phyloP scores from a whole-genome alignment of 371 early-diverging fungal genomes.

The Dichotomocladium elegans region DNA sequence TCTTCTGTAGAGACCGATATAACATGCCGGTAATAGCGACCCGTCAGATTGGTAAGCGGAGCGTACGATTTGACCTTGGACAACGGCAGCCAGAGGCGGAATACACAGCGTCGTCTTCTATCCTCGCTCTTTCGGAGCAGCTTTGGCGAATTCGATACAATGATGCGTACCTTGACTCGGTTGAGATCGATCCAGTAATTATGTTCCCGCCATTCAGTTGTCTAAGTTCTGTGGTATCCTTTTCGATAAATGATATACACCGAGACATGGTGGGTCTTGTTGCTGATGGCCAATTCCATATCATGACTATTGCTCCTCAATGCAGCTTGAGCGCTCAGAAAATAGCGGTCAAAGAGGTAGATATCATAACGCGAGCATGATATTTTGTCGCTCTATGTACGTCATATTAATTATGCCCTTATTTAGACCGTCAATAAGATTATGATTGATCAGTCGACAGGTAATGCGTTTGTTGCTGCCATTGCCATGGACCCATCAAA shows the following conservation, averaged over 20 bases:
- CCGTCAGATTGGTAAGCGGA: not conserved
- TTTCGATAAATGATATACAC: not conserved
- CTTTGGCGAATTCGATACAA: slow-evolving; percentile 21
- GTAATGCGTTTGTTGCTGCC: slow-evolving; percentile 1
- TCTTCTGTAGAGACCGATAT: no score
- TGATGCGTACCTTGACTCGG: not conserved
- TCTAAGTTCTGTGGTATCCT: slow-evolving; percentile 4
- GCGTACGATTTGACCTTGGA: not conserved
- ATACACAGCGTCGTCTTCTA: not conserved
- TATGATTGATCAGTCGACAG: not conserved
- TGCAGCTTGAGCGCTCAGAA: slow-evolving; percentile 8
- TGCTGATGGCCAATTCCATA: slow-evolving; percentile 19
- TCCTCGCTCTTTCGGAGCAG: slow-evolving; percentile 21
- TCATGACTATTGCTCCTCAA: slow-evolving; percentile 5
- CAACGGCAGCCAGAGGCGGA: no score
- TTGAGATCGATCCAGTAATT: slow-evolving; percentile 20
- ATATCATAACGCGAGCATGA: not conserved
- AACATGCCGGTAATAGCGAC: no score
- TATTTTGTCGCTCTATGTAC: not conserved
- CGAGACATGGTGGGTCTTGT: slow-evolving; percentile 12
- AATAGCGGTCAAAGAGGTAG: slow-evolving; percentile 23
- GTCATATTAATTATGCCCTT: no score
- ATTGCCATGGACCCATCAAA: not conserved
- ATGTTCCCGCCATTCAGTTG: slow-evolving; percentile 6
- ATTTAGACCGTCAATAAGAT: not conserved